Base-by-base conservation (phyloP, 2,329 filamentous ascomycete genomes). In the Parastagonospora avenae region DNA sequence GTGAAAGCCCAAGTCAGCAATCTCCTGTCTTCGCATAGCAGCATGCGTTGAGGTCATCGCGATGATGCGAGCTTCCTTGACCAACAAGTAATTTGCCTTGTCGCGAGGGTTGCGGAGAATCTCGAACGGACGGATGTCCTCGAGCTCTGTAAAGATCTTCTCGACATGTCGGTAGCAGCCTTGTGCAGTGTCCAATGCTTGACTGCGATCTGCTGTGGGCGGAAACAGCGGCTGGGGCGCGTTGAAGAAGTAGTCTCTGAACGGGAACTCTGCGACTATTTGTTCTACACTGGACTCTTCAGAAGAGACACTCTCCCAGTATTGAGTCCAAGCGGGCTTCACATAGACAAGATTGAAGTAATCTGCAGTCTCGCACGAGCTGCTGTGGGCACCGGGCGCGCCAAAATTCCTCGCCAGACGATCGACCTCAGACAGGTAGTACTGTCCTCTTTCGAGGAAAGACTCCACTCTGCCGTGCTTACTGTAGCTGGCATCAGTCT, bases 1-100 rank as follows among this genome's bases (percentile, higher is more conserved):
- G 62, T 91, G 91, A 76, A 99, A 99, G 12, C 92, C 92, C n/a
- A 97, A 82, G 12, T 85, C 82, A 1, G 91, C 89, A 63, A 99
- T 97, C 66, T 97, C 93, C 57, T 91, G 86, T 56, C 93, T 83
- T 54, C 92, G 86, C 83, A 99, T 99, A 1, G 94, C 94, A 4
- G 94, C 95, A 73, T 99, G 94, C 0, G 95, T 99, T 4, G 92
- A 95, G 14, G 94, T 99, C 95, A 99, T 99, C 50, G 94, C 95
- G 59, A 99, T 88, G 56, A 99, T 94, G 31, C 94, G 88, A n/a
- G 95, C 95, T 75, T 97, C 93, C 66, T 92, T 97, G 5, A 92
- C 89, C 30, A 99, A 83, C 5, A 99, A 85, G 68, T 99, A 99
- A 73, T 97, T 97, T 44, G 92, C 89, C 77, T 95, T 97, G 71